Evolutionary conservation across 2,329 filamentous ascomycete species (phyloP).

Genomic region (Curvularia spicifera): DNA sequence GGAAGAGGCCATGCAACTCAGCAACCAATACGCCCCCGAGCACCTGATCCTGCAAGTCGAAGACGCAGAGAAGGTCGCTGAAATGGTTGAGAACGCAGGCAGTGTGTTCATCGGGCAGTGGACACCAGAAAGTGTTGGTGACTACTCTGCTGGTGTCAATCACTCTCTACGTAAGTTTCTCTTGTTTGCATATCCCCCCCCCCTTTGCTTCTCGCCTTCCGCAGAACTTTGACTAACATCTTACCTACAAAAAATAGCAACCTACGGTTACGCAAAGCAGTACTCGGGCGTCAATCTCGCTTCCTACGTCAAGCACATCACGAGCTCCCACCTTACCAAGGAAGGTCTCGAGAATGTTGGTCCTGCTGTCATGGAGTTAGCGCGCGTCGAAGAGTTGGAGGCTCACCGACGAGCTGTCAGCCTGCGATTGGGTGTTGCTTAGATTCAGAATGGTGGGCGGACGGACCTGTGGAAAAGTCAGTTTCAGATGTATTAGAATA

Average conservation of each 20-base stretch:
- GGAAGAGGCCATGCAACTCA: constrained; percentile 76
- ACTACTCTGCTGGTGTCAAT: constrained; percentile 98
- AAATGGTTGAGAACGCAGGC: constrained; percentile 87
- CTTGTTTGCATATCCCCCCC: neutral
- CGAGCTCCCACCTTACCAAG: constrained; percentile 85
- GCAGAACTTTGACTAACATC: neutral
- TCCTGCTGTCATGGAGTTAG: constrained; percentile 89
- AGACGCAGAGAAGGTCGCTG: constrained; percentile 75
- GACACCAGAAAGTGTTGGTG: constrained; percentile 97
- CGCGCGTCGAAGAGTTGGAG: constrained; percentile 91
- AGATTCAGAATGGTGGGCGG: neutral
- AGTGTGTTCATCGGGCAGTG: constrained; percentile 95
- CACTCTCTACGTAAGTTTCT: constrained; percentile 86
- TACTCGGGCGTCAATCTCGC: constrained; percentile 97
- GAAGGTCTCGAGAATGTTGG: constrained; percentile 87
- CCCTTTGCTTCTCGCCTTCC: neutral
- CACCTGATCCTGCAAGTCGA: constrained; percentile 91
- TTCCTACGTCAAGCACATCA: constrained; percentile 98
- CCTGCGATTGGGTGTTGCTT: constrained; percentile 61
- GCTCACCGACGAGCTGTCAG: constrained; percentile 81
- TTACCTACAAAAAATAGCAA: constrained; percentile 64
- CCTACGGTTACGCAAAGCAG: constrained; percentile 97
- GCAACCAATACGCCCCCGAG: constrained; percentile 95
- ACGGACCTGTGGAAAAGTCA: neutral
- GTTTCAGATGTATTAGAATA: constrained; percentile 1